Base-by-base conservation (phyloP, 2,329 filamentous ascomycete genomes). In the Botrytis fragariae region DNA sequence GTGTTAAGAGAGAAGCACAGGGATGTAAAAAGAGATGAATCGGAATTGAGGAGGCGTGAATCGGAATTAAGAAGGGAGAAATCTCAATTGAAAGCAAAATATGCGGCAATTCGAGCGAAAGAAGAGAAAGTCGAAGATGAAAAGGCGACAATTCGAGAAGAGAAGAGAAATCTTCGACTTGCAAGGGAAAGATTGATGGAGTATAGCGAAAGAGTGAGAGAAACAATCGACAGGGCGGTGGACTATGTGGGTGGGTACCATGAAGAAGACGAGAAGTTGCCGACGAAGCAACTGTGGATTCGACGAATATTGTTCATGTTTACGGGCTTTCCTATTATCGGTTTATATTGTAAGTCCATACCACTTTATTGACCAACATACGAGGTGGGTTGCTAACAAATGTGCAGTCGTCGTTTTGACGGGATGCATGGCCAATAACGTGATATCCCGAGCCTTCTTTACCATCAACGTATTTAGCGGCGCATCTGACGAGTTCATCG, bases 201-300 rank as follows among this genome's bases (percentile, higher is more conserved):
- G n/a, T 57, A 54, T 39, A 57, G 45, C 37, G 64, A 68, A 14
- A 57, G 45, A 37, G 48, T 57, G 25, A 68, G 64, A 35, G 48
- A 68, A 68, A 57, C 64, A 54, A 68, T 68, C 29, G 64, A 68
- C 57, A 54, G 64, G 25, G 64, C 45, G 25, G 64, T 54, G n/a
- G 64, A 57, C 29, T 68, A 42, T 42, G 35, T 54, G 12, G 64
- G 64, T 6, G 64, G 64, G 7, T 68, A 54, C 18, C 64, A 54
- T 6, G 64, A 68, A 68, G 35, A 54, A 68, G 64, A 68, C 20
- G 64, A 54, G 14, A 54, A 18, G 25, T 54, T 68, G 35, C 32
- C 32, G 20, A 54, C 35, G n/a, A 68, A 39, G 18, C 64, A 68
- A 29, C 4, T 68, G n/a, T 68, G 45, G 45, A 68, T 68, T 54